Evolutionary conservation across 495 filamentous ascomycete genomes (phyloP), one percentile per base, ranked within the genome.

Genomic region (Podospora tetraspora): DNA sequence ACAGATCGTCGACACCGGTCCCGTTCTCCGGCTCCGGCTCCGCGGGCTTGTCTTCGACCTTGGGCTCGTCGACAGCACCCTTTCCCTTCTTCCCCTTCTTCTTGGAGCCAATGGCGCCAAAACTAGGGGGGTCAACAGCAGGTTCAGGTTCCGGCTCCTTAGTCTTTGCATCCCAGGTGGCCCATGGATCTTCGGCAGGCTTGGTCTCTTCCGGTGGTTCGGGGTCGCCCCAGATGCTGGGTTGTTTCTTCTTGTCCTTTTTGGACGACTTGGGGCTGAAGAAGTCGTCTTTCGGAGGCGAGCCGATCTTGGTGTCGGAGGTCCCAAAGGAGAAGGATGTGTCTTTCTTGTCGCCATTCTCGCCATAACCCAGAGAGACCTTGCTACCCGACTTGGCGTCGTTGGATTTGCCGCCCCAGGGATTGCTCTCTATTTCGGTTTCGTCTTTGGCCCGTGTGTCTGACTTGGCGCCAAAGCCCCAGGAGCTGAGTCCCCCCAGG

Each of bases 311-410:
- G 25, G 69, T 72, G 16, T 73, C 76, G 25, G 76, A 19, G 6
- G 70, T 63, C n/a, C 59, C 57, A 69, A 75, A 69, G 29, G 56
- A 30, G 9, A 77, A 78, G 23, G 72, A 70, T 37, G 79, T 79
- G 66, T 79, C 74, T 70, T 69, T 73, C 58, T 69, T 62, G 64
- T 71, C 73, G 25, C 75, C 72, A 66, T 74, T 73, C 59, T 75
- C 75, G 21, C 68, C 68, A 24, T 25, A 27, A 52, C 64, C 76
- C 76, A 76, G 78, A 19, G 57, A 58, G 10, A 60, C 23, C 62
- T 78, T 79, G 52, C 62, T 68, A 67, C 80, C 81, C 74, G 83
- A 83, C 68, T 82, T 84, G n/a, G 77, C 71, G 59, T 83, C 82
- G 19, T 71, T 62, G 4, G 73, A 68, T 64, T 79, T 74, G 65